Conservation (phyloP, 2,329 filamentous ascomycete species). For the Cercospora citrullina region DNA sequence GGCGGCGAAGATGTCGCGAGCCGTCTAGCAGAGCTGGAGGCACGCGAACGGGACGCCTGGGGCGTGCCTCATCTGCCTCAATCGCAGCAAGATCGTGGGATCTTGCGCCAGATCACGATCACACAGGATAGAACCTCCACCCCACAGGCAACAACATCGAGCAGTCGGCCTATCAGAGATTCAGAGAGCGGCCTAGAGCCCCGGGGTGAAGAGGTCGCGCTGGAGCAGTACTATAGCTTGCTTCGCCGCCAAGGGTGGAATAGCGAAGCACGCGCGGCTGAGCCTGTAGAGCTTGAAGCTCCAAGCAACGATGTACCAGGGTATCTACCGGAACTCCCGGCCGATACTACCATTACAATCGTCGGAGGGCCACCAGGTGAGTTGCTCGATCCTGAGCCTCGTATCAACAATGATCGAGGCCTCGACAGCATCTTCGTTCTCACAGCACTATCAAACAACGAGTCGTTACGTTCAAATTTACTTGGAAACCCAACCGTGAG, state of each 20-base stretch:
- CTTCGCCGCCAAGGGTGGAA: slow-evolving; percentile 33
- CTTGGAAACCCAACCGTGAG: neutral
- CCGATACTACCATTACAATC: neutral
- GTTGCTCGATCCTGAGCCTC: slow-evolving; percentile 24
- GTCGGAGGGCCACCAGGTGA: slow-evolving; percentile 22
- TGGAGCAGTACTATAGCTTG: slow-evolving; percentile 37
- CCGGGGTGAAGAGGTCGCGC: slow-evolving; percentile 16
- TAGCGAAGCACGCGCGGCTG: slow-evolving; percentile 13
- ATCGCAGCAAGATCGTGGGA: neutral
- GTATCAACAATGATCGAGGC: slow-evolving; percentile 24
- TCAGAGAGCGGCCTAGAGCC: neutral
- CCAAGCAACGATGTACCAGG: slow-evolving; percentile 1
- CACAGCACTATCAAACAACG: slow-evolving; percentile 10
- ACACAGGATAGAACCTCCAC: neutral
- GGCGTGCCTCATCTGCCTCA: slow-evolving; percentile 31
- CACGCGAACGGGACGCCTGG: slow-evolving; percentile 34
- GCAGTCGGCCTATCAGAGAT: neutral
- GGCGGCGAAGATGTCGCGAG: slow-evolving; percentile 27
- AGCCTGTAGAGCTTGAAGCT: neutral
- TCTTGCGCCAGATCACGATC: slow-evolving; percentile 12
- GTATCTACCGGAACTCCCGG: neutral
- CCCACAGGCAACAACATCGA: neutral
- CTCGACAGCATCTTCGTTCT: slow-evolving; percentile 27
- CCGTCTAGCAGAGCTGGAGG: slow-evolving; percentile 29
- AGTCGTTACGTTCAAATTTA: slow-evolving; percentile 9